A percentile compares a stretch with the other conserved stretches of the same genome.
phyloP scores from a whole-genome alignment of 2,329 filamentous ascomycete species.

The Aspergillus versicolor region DNA sequence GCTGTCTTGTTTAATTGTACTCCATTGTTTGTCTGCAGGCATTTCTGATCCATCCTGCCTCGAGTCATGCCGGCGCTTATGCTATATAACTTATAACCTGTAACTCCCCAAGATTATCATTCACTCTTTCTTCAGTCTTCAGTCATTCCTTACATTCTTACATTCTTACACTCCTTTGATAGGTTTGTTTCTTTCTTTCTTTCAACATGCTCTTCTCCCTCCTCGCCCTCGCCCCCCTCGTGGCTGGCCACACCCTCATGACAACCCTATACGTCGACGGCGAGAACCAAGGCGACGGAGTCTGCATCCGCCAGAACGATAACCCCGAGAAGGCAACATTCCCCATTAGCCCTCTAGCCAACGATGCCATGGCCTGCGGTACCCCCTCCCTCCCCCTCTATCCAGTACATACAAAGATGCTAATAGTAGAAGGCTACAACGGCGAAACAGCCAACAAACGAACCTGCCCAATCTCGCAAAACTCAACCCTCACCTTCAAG shows the following conservation, averaged over 20 bases:
- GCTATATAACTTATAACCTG: no score
- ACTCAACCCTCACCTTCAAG: slow-evolving; percentile 63
- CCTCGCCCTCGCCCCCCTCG: slow-evolving; percentile 7
- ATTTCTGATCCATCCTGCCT: no score
- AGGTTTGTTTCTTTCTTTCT: neutral
- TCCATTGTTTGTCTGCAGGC: no score
- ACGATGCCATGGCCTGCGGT: slow-evolving; percentile 71
- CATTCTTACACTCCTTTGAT: slow-evolving; percentile 10
- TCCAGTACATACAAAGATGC: no score
- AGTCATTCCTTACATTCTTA: neutral
- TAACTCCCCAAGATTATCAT: neutral
- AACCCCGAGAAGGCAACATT: slow-evolving; percentile 53
- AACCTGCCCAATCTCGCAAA: slow-evolving; percentile 49
- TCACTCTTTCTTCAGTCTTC: neutral
- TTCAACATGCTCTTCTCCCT: slow-evolving; percentile 7
- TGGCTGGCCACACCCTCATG: slow-evolving; percentile 57
- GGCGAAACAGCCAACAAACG: slow-evolving; percentile 51
- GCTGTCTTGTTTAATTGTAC: no score
- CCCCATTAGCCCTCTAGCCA: slow-evolving; percentile 59
- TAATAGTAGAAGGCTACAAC: slow-evolving; percentile 39
- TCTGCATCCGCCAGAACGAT: slow-evolving; percentile 67
- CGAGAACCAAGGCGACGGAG: slow-evolving; percentile 66
- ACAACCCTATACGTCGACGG: slow-evolving; percentile 64
- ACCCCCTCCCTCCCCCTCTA: slow-evolving; percentile 26
- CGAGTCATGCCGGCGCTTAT: no score